Base-by-base conservation (phyloP, 2,329 filamentous ascomycete genomes). In the Ceratocystis cacaofunesta region DNA sequence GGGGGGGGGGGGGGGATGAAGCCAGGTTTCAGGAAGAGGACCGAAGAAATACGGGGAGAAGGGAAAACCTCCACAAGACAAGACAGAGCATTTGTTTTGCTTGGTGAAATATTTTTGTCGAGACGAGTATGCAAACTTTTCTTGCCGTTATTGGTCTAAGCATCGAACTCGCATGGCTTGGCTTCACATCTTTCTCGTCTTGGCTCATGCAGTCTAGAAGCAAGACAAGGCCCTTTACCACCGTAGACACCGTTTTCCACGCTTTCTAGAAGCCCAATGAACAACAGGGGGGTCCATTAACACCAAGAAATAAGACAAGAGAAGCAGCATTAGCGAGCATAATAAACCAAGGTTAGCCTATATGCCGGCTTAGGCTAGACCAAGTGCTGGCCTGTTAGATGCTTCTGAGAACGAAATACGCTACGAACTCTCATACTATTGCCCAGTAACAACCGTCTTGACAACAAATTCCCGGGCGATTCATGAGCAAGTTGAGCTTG, bases 301-400 rank as follows among this genome's bases (percentile, higher is more conserved):
- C 52, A 41, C 36, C 36, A 41, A 58, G 52, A 58, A n/a, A 58
- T 58, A 58, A 58, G 52, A 32, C 52, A 30, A 58, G 52, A 50
- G 46, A 58, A 57, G n/a, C 25, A 52, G 19, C 19, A 5, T 32
- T 58, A 32, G 52, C 52, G 52, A 58, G 52, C 25, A 58, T 58
- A 58, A 30, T 58, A 58, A 58, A 58, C 52, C 28, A 58, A 58
- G 52, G 52, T 36, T 58, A 17, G 52, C 25, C 52, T 58, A 58
- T 58, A 58, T 58, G 32, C 52, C 52, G 25, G 52, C 28, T 22
- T 25, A 19, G 28, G 5, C 52, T 30, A 58, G n/a, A 30, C 52
- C 52, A n/a, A 25, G 5, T 6, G 22, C 28, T 8, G 52, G 52
- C 52, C 52, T 17, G 52, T 32, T 57, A 4, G 28, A 17, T 30